A percentile compares a stretch with the other conserved stretches of the same genome.
These are phyloP conservation scores for Taxawa tesnikishii DNA, from an alignment of 2,329 filamentous ascomycete species.

Conservation along the genomic window DNA sequence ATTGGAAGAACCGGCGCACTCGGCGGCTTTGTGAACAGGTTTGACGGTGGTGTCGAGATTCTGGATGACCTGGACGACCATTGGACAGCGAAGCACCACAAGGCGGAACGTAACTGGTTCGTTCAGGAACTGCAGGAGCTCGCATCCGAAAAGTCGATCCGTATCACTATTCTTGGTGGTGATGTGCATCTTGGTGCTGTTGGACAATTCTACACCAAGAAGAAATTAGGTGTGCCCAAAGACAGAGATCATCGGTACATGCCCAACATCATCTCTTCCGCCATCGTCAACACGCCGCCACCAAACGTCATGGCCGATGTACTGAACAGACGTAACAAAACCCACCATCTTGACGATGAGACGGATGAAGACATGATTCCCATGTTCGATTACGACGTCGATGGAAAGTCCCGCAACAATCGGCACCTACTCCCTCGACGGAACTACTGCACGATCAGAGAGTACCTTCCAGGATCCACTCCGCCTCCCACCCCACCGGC, in stretches of 20 bases:
- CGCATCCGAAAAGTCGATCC: conserved; percentile 81
- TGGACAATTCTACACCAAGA: conserved; percentile 90
- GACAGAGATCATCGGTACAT: conserved; percentile 93
- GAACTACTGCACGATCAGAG: conserved; percentile 89
- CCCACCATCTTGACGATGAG: conserved; percentile 51
- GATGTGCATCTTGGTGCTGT: conserved; percentile 89
- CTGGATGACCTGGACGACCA: conserved; percentile 90
- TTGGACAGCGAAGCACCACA: conserved; percentile 94
- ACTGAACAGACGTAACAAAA: conserved; percentile 81
- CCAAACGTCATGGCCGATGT: conserved; percentile 81
- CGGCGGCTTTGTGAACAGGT: conserved; percentile 70
- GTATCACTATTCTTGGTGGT: conserved; percentile 83
- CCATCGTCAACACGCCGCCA: conserved; percentile 85
- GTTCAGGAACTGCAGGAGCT: conserved; percentile 88
- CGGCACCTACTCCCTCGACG: conserved; percentile 76
- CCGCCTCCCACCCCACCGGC: conserved; percentile 55
- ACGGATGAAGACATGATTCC: conserved; percentile 96
- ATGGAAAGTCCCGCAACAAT: conserved; percentile 83
- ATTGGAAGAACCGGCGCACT: conserved; percentile 72
- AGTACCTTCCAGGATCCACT: conserved; percentile 68
- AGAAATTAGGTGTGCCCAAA: conserved; percentile 62
- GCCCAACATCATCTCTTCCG: conserved; percentile 87
- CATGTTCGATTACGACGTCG: conserved; percentile 79
- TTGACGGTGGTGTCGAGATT: conserved; percentile 85
- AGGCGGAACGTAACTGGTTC: conserved; percentile 73